These are phyloP conservation scores for Lasiodiplodia sp. DNA, from an alignment of 2,329 filamentous ascomycete genomes.

Conservation along the genomic window DNA sequence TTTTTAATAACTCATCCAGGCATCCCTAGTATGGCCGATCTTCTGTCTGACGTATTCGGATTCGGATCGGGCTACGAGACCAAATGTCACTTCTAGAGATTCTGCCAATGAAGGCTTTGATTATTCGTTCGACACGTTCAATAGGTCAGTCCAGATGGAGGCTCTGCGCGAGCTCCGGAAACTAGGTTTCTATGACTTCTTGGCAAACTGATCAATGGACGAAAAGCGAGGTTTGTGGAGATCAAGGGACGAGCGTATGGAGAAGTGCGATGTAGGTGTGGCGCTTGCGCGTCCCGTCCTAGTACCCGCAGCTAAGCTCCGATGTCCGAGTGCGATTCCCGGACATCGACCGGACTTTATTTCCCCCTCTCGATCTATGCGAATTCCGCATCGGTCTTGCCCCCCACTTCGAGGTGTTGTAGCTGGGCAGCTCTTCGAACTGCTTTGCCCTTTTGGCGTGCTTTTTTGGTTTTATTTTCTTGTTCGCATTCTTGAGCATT, in stretches of 20 bases:
- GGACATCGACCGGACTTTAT: background rate
- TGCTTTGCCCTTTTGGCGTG: too few relatives aligned
- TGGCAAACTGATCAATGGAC: background rate
- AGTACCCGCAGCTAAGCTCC: constrained; percentile 5
- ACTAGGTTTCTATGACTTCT: background rate
- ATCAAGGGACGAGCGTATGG: background rate
- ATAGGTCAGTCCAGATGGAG: background rate
- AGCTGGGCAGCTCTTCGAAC: too few relatives aligned
- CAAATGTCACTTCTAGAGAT: background rate
- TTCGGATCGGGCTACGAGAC: background rate
- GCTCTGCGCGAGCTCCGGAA: background rate
- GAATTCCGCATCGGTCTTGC: background rate
- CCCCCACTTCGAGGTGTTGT: too few relatives aligned
- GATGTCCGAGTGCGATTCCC: background rate
- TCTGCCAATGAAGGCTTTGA: background rate
- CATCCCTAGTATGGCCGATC: background rate
- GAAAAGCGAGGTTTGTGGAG: background rate
- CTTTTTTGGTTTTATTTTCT: too few relatives aligned
- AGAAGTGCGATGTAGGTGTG: constrained; percentile 2
- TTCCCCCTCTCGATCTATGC: background rate
- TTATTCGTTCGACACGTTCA: background rate
- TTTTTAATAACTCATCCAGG: background rate
- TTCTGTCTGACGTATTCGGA: background rate
- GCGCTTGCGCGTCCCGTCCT: background rate
- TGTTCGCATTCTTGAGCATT: too few relatives aligned